Conservation (phyloP, 1,139 yeast genomes). For the Geotrichum reessii region DNA sequence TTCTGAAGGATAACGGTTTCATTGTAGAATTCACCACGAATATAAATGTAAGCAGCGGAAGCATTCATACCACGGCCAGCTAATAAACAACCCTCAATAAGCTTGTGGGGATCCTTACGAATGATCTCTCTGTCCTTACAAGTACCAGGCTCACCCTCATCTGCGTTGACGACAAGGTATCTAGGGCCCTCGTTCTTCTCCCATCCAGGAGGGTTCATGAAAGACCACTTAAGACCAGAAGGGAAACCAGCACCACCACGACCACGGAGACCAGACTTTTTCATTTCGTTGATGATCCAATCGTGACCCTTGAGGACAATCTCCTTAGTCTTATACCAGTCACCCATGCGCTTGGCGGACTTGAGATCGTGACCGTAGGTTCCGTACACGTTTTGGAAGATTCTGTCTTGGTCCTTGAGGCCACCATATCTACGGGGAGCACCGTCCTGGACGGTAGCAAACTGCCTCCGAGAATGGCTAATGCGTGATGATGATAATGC, state of each 20-base stretch:
- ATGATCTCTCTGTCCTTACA: constrained; percentile 87
- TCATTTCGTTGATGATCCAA: constrained; percentile 84
- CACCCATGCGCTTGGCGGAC: constrained; percentile 73
- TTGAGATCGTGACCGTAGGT: constrained; percentile 70
- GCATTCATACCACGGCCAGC: constrained; percentile 93
- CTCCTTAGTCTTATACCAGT: constrained; percentile 88
- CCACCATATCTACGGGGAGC: constrained; percentile 62
- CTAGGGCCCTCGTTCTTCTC: constrained; percentile 81
- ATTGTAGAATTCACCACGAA: constrained; percentile 81
- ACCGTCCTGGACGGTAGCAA: constrained; percentile 34
- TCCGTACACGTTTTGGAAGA: constrained; percentile 75
- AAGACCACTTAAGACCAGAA: constrained; percentile 83
- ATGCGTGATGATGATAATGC: constrained; percentile 10
- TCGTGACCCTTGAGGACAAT: constrained; percentile 73
- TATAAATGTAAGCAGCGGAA: constrained; percentile 83
- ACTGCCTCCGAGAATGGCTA: constrained; percentile 7
- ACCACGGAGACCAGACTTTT: constrained; percentile 78
- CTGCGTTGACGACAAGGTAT: constrained; percentile 82
- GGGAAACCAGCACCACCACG: constrained; percentile 95
- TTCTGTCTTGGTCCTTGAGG: constrained; percentile 73
- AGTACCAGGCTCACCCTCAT: constrained; percentile 92
- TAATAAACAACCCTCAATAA: constrained; percentile 78
- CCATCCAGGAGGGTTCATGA: constrained; percentile 95
- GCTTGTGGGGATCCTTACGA: constrained; percentile 84
- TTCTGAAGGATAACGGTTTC: constrained; percentile 66